Evolutionary conservation across 2,329 filamentous ascomycete genomes (phyloP).

Genomic region (Tolypocladium sp.): DNA sequence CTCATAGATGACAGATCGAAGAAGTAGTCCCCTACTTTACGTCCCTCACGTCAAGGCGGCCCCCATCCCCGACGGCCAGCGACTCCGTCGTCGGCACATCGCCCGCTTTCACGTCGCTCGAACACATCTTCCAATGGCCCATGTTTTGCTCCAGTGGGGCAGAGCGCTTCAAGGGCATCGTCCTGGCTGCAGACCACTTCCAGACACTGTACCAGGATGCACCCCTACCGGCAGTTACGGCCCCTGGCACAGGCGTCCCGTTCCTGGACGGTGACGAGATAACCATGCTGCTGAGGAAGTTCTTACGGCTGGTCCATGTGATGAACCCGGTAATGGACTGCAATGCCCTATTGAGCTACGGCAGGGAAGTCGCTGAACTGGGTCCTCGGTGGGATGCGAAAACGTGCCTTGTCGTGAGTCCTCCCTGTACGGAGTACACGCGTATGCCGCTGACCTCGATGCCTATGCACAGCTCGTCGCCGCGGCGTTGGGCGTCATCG

Average conservation of each 20-base stretch:
- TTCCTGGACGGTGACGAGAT: neutral
- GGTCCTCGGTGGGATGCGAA: constrained; percentile 2
- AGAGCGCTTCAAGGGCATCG: neutral
- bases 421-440: neutral
- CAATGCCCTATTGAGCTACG: neutral
- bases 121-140: neutral
- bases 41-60: neutral
- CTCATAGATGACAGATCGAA: neutral
- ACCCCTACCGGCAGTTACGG: neutral
- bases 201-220: neutral
- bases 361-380: neutral
- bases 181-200: neutral
- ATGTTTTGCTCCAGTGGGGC: neutral
- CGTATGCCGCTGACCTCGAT: too few relatives aligned
- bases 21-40: neutral
- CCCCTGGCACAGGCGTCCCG: neutral
- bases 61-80: neutral
- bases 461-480: neutral
- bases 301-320: neutral
- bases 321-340: neutral
- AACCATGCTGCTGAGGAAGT: neutral
- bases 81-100: neutral
- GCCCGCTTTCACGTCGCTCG: neutral
- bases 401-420: constrained; percentile 1
- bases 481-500: neutral